Base-by-base conservation (phyloP, 2,329 filamentous ascomycete genomes). In the Nothopassalora personata region DNA sequence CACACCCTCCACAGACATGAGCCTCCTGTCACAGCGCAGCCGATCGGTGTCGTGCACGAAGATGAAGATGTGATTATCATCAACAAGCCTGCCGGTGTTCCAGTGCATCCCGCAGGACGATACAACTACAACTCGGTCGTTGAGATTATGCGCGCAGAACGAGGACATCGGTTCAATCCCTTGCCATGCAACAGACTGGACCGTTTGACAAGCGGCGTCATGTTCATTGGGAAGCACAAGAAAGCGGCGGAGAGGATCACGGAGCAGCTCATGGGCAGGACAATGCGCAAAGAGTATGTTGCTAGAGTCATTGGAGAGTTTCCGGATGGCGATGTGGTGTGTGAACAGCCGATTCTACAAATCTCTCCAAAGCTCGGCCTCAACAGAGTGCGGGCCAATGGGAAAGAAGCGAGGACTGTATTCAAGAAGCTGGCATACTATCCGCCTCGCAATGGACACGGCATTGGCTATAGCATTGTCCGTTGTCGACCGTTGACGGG, bases 1-100 rank as follows among this genome's bases (percentile, higher is more conserved):
- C 94, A 99, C 75, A 97, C 91, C 4, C 82, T 96, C 61, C 94
- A 99, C 74, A 88, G 94, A 13, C 94, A 99, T 73, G 94, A 99
- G 75, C 94, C 94, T 1, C 94, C 94, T 0, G 91, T 97, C 33
- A 92, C 90, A 1, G 86, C 86, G 15, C 84, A 89, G 46, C 84
- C 89, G 0, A 87, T 99, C 53, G 84, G 83, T 15, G 83, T 97
- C 49, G 86, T 99, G 43, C 89, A 96, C 74, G 94, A 99, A 74
- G 91, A 96, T 67, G 85, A 95, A 49, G 88, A 92, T 66, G 87
- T 99, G 79, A 88, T 99, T 60, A 92, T 97, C 62, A 96, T 99
- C 73, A 91, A 97, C 77, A 99, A 99, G 75, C 94, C 94, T 0
- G 88, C 93, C 0, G 94, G 94, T 6, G 87, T 99, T 45, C 94